Evolutionary conservation across 116 monocot species (phyloP).

Genomic region (Papilionanthe hybrid): DNA sequence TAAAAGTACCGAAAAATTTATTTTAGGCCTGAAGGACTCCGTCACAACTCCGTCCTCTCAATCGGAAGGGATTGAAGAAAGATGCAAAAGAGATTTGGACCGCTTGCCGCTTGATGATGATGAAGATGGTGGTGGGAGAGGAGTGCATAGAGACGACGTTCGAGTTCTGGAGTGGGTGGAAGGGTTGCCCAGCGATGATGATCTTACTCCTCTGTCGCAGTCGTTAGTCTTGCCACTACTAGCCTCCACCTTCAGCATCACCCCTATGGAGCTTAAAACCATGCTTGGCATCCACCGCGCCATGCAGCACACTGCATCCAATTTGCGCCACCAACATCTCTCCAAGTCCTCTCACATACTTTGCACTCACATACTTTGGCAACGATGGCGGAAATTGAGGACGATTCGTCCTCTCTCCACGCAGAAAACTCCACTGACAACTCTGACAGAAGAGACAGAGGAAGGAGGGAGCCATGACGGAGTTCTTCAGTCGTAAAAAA

Average conservation of each 20-base stretch:
- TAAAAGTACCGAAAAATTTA: no score
- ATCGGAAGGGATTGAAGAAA: no score
- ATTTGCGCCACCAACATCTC: slow-evolving; percentile 16
- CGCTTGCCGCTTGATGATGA: background rate
- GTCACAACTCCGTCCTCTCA: no score
- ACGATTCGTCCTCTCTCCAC: background rate
- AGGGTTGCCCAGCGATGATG: slow-evolving; percentile 38
- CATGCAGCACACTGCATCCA: slow-evolving; percentile 26
- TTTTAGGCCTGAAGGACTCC: no score
- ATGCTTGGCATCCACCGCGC: slow-evolving; percentile 40
- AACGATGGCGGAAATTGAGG: slow-evolving; percentile 6
- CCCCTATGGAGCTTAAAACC: slow-evolving; percentile 27
- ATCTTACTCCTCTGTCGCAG: slow-evolving; percentile 53
- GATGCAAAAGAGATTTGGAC: background rate
- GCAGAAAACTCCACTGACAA: background rate
- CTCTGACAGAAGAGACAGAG: no score
- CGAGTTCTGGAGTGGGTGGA: slow-evolving; percentile 39
- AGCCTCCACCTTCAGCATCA: slow-evolving; percentile 51
- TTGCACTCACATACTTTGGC: background rate
- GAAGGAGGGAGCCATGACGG: no score
- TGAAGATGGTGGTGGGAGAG: background rate
- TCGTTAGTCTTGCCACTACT: slow-evolving; percentile 40
- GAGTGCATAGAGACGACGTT: background rate
- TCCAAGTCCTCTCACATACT: background rate
- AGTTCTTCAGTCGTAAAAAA: no score